Percentiles rank a stretch among this genome's conserved stretches.
phyloP scores from a whole-genome alignment of 1,284 basidiomycete species.

The Marasmius sp. region DNA sequence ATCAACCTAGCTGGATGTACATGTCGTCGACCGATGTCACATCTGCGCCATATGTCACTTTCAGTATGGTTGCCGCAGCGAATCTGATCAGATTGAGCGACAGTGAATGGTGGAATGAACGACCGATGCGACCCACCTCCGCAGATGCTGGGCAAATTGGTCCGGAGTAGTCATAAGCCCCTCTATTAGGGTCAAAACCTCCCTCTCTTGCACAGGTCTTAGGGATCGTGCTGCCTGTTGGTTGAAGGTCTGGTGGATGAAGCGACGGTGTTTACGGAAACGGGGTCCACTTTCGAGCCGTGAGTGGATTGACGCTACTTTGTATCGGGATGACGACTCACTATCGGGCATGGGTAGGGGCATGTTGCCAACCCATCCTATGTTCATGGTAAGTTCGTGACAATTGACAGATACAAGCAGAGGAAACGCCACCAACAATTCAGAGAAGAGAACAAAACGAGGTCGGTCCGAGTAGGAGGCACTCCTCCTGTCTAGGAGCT shows the following conservation, averaged over 20 bases:
- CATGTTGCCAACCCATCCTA: constrained; percentile 48
- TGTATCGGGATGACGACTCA: constrained; percentile 20
- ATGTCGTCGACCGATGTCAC: constrained; percentile 41
- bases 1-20: constrained; percentile 38
- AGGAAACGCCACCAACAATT: constrained; percentile 33
- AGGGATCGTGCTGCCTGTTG: constrained; percentile 37
- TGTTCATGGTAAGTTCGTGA: constrained; percentile 3
- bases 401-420: not conserved
- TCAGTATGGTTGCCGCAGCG: constrained; percentile 45
- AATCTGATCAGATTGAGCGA: constrained; percentile 29
- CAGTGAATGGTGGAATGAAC: not conserved
- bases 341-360: constrained; percentile 45
- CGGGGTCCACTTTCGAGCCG: constrained; percentile 38
- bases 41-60: constrained; percentile 45
- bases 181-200: constrained; percentile 37
- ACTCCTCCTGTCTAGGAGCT: constrained; percentile 47
- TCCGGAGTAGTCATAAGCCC: constrained; percentile 38
- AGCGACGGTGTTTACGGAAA: constrained; percentile 50
- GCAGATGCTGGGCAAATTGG: constrained; percentile 39
- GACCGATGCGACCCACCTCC: constrained; percentile 28
- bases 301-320: constrained; percentile 3
- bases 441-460: constrained; percentile 44
- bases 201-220: constrained; percentile 40
- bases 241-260: constrained; percentile 49
- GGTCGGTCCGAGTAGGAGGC: constrained; percentile 51